Percentiles rank a stretch among this genome's conserved stretches.
These are phyloP conservation scores for Russula olivacea DNA, from an alignment of 768 basidiomycete genomes.

Conservation along the genomic window DNA sequence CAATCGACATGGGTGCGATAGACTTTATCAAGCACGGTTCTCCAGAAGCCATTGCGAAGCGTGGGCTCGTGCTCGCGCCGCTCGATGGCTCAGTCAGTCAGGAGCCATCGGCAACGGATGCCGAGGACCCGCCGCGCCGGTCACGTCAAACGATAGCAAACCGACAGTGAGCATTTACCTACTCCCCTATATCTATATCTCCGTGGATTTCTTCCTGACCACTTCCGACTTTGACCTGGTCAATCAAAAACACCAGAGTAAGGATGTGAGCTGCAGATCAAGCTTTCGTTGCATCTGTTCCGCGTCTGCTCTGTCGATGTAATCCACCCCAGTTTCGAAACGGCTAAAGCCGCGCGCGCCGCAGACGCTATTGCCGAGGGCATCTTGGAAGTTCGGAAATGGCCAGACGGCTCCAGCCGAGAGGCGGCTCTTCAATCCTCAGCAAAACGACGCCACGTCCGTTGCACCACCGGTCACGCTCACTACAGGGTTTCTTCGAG, in stretches of 20 bases:
- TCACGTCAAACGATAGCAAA: constrained; percentile 43
- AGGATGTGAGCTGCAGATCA: constrained; percentile 54
- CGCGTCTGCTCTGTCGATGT: constrained; percentile 49
- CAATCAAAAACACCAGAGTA: constrained; percentile 23
- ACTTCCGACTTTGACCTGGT: background rate
- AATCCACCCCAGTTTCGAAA: constrained; percentile 35
- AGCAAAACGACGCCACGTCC: constrained; percentile 9
- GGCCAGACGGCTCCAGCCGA: constrained; percentile 41
- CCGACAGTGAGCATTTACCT: constrained; percentile 29
- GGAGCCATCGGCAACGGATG: constrained; percentile 7
- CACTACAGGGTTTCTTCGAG: constrained; percentile 56
- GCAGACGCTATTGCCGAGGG: constrained; percentile 47
- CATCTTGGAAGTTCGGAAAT: constrained; percentile 48
- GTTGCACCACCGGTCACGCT: constrained; percentile 17
- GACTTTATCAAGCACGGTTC: constrained; percentile 50
- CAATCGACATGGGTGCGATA: constrained; percentile 54
- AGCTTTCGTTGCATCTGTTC: constrained; percentile 44
- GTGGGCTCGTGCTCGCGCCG: constrained; percentile 32
- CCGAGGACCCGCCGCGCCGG: constrained; percentile 35
- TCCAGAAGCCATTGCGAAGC: constrained; percentile 35
- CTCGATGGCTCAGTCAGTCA: constrained; percentile 27
- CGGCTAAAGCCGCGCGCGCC: constrained; percentile 52
- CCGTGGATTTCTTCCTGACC: background rate
- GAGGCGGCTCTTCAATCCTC: background rate
- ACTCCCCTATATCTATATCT: background rate